Evolutionary conservation across 1,139 yeast species (phyloP), one percentile per base, ranked within the genome.

Genomic region (Saccharomycopsis phalli): DNA sequence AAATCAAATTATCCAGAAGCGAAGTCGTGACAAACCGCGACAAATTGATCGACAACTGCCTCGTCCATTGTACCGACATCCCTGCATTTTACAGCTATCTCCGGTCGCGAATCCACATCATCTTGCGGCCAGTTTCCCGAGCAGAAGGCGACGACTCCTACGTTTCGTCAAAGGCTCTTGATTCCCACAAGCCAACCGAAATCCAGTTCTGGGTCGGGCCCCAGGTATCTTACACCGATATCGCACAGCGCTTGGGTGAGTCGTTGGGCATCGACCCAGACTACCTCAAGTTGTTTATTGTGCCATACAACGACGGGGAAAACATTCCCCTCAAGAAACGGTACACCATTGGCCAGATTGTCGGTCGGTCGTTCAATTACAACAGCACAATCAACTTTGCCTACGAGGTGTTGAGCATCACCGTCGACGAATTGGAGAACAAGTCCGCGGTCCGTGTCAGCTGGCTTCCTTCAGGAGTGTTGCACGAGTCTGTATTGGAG

Each of bases 371-470:
- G 16, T 34, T 21, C 33, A 29, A 34, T 13, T 21, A 10, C 18
- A 38, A 40, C 31, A 31, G 18, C 35, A 36, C 42, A 6, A 25
- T 45, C 13, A 65, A 69, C 8, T 70, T 80, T 51, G 83, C 77
- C 50, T 91, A 82, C 56, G 95, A 88, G 53, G 61, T 81, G 1
- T 68, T 93, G 52, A 80, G 76, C 33, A 77, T 87, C 37, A 76
- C 88, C 4, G 63, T 91, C 46, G 69, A 65, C 29, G 94, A 87
- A 48, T 71, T 81, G 51, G 98, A 93, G 58, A 76, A 72, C 49
- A 73, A 86, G 75, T 74, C 75, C 47, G 60, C 74, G 6, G 61
- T 88, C 30, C 74, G 70, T 45, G 65, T 81, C 21, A 67, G 66
- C 46, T 81, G 88, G 87, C 59, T 81, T 22, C 70, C 71, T 2